Evolutionary conservation across 2,329 filamentous ascomycete species (phyloP), one percentile per base, ranked within the genome.

Genomic region (Drechslera avenae): DNA sequence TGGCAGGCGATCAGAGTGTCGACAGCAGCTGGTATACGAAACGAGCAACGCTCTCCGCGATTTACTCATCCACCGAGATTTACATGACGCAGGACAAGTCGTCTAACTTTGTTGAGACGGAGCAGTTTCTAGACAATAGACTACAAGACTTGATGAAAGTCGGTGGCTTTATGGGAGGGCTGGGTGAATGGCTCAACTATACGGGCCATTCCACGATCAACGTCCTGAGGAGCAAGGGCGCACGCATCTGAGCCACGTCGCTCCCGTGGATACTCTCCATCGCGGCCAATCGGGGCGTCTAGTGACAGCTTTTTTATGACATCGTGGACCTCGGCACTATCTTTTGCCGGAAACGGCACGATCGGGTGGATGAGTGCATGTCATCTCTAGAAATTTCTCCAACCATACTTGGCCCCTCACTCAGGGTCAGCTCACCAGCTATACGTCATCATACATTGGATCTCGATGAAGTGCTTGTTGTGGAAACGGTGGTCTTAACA

Each of bases 1-100:
- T 96, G 3, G 85, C 93, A 0, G 90, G 91, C 42, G 94, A 97
- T 73, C 80, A 77, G 17, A 83, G 86, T 17, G 89, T 97, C 53
- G 92, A 97, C 73, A 83, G 85, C 3, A 87, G 86, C 4, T 99
- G 94, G 94, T 99, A 99, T 64, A 86, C 86, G 2, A 88, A 87
- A 69, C 80, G 87, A 3, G 80, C 84, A 7, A 82, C 79, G 0
- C 72, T 90, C 18, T 80, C 83, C 0, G 80, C 81, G 2, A 80
- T 89, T n/a, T 90, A 89, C 68, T 90, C 90, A 1, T 74, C 75
- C 4, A 73, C 87, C 48, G 94, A 99, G 75, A 79, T 97, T 4
- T 96, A 92, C 76, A 97, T 97, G 91, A 97, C 91, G 17, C 91
- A 88, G 52, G 94, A 97, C 74, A 81, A 79, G 53, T 91, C 87